Evolutionary conservation across 352 stramenopile genomes (phyloP), one percentile per base, ranked within the genome.

Genomic region (Globisporangium polare): DNA sequence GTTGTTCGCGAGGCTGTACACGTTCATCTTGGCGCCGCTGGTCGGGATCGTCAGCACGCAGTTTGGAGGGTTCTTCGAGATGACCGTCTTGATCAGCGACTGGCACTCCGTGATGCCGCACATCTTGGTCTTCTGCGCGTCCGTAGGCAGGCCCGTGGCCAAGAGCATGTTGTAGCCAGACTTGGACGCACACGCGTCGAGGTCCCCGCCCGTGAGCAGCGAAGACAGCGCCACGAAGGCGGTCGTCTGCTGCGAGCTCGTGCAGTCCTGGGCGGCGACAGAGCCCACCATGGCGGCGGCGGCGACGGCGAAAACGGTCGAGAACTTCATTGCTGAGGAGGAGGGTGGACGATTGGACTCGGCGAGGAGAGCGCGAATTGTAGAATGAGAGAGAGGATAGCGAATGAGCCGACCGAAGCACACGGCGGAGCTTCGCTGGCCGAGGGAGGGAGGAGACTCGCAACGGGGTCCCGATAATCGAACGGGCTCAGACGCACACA

Each of bases 161-260:
- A 67, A 66, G 43, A 81, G 56, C 69, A 78, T 72, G 68, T 72
- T 71, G 72, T 78, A 78, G 20, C 72, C 69, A 47, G 67, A 72
- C 18, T 42, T 29, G 3, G 35, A n/a, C 3, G 60, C 51, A 41
- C 72, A 83, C 4, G 24, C 13, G 17, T 27, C 54, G 35, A 83
- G 61, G 17, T 68, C 50, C 6, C 58, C 15, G 42, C 49, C 50
- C 17, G 59, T 24, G 37, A 76, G 53, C 10, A 77, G 41, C 41
- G 52, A 83, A 61, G 22, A n/a, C n/a, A n/a, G n/a, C n/a, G 63
- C 45, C 10, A 37, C 60, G 69, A 73, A 77, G 55, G 74, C 63
- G 0, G 50, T 20, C 1, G 63, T 35, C 53, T 71, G 58, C 55
- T 73, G 37, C 12, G 47, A 17, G 31, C 22, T 1, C 9, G 63